Evolutionary conservation across 306 rosid genomes (phyloP).

Genomic region (Acacia confusa): DNA sequence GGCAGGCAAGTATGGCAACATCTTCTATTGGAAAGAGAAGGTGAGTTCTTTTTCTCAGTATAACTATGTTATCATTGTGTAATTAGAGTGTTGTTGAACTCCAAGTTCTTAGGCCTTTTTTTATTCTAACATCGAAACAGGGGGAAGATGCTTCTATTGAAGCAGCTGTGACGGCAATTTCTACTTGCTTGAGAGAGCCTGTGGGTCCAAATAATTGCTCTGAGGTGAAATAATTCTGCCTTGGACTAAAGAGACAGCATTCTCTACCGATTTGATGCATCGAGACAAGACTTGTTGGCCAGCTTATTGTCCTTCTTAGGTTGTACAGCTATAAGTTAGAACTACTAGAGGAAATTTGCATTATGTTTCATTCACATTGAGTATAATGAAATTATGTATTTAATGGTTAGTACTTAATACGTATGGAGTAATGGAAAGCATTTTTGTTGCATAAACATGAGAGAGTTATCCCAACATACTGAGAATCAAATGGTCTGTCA

Average conservation of each 20-base stretch:
- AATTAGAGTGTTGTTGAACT: conserved; percentile 14
- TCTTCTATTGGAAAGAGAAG: conserved; percentile 97
- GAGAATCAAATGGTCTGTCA: conserved; percentile 24
- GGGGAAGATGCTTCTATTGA: conserved; percentile 96
- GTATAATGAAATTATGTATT: conserved; percentile 18
- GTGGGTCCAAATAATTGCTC: conserved; percentile 84
- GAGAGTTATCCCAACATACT: conserved; percentile 9
- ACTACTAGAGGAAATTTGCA: conserved; percentile 4
- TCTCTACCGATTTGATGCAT: not conserved
- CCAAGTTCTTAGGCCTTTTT: not conserved
- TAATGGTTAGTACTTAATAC: conserved; percentile 25
- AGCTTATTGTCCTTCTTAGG: conserved; percentile 1
- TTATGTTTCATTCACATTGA: conserved; percentile 1
- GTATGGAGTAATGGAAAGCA: conserved; percentile 23
- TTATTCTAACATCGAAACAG: conserved; percentile 41
- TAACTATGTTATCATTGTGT: not conserved
- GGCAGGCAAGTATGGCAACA: conserved; percentile 92
- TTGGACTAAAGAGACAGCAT: not conserved
- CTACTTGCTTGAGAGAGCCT: conserved; percentile 88
- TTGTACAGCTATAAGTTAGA: conserved; percentile 7
- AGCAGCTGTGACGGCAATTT: conserved; percentile 88
- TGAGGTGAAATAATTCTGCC: conserved; percentile 60
- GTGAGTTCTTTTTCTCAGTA: conserved; percentile 25
- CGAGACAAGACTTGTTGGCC: conserved; percentile 19
- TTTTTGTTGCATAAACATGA: conserved; percentile 14